Evolutionary conservation across 768 basidiomycete species (phyloP).

Genomic region (Kwoniella mangroviensis): DNA sequence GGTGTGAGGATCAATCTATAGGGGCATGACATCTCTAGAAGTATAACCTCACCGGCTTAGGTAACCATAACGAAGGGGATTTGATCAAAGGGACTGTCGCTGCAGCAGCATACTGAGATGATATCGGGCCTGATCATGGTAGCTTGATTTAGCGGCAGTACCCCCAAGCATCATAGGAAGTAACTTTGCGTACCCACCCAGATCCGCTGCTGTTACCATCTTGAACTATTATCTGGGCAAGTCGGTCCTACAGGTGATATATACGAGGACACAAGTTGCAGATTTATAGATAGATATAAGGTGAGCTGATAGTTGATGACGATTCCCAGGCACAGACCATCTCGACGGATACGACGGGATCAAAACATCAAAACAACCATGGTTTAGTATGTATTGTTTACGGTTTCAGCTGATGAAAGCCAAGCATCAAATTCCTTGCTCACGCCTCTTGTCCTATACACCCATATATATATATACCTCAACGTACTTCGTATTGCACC

Average conservation of each 20-base stretch:
- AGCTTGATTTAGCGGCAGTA: too few relatives aligned
- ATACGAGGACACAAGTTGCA: too few relatives aligned
- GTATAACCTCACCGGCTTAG: conserved; percentile 66
- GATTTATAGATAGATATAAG: background rate
- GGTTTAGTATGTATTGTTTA: too few relatives aligned
- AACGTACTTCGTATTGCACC: background rate
- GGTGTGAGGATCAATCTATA: background rate
- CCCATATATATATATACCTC: background rate
- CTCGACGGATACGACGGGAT: background rate
- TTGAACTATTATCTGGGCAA: background rate
- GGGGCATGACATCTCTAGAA: too few relatives aligned
- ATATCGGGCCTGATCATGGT: conserved; percentile 44
- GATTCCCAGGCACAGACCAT: conserved; percentile 4
- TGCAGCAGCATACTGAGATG: conserved; percentile 77
- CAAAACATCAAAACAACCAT: too few relatives aligned
- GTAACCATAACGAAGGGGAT: conserved; percentile 86
- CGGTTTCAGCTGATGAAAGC: conserved; percentile 14
- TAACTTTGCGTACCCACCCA: conserved; percentile 4
- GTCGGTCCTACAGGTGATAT: too few relatives aligned
- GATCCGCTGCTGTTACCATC: conserved; percentile 20
- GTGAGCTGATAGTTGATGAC: background rate
- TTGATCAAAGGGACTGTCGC: conserved; percentile 83
- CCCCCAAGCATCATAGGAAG: background rate
- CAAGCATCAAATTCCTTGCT: background rate
- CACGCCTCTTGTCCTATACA: background rate